These are phyloP conservation scores for Phaffia rhodozyma DNA, from an alignment of 1,284 basidiomycete genomes.

Conservation along the genomic window DNA sequence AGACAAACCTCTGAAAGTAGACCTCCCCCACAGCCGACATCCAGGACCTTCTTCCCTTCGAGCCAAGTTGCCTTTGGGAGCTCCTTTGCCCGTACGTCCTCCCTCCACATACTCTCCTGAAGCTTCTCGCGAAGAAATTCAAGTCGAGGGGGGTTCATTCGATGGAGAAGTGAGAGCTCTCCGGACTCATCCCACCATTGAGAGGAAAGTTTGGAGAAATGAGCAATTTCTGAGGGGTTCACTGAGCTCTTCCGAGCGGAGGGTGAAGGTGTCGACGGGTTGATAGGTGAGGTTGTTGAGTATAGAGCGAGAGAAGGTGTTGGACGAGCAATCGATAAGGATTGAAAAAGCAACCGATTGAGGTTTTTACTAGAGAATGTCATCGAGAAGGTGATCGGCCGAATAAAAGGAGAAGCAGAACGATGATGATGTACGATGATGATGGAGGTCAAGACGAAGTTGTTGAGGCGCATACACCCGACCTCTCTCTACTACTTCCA, in stretches of 20 bases:
- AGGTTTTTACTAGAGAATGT: too few relatives aligned
- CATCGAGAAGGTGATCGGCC: too few relatives aligned
- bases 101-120: conserved; percentile 41
- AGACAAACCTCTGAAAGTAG: conserved; percentile 70
- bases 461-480: too few relatives aligned
- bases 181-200: conserved; percentile 96
- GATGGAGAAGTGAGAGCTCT: conserved; percentile 80
- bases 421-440: too few relatives aligned
- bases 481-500: too few relatives aligned
- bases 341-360: too few relatives aligned
- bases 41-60: conserved; percentile 55
- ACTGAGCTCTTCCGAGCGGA: conserved; percentile 30
- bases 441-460: too few relatives aligned
- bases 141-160: conserved; percentile 88
- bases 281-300: too few relatives aligned
- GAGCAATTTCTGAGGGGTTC: conserved; percentile 72
- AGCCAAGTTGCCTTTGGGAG: conserved; percentile 36
- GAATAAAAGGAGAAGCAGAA: too few relatives aligned
- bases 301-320: too few relatives aligned
- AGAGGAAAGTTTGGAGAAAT: conserved; percentile 81
- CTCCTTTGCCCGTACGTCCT: conserved; percentile 28
- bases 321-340: too few relatives aligned
- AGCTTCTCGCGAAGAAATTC: conserved; percentile 76
- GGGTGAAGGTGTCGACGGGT: too few relatives aligned
- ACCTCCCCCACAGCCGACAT: conserved; percentile 92